Evolutionary conservation across 495 filamentous ascomycete species (phyloP).

Genomic region (Rusavskia elegans): DNA sequence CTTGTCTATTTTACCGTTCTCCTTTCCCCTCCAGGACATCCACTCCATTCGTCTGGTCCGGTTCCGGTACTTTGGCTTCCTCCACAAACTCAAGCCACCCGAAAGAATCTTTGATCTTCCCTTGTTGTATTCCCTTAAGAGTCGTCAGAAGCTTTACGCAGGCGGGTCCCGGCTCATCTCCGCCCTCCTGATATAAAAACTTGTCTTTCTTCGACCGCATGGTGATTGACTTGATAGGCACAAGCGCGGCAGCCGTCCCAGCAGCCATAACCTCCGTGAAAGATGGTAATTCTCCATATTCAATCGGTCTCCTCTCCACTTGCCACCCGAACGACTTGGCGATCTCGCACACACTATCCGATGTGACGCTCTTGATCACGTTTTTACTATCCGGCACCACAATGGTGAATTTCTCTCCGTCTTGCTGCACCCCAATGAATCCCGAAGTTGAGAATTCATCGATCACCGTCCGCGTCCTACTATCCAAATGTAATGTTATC

Average conservation of each 20-base stretch:
- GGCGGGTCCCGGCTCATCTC: slow-evolving; percentile 54
- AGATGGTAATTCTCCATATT: slow-evolving; percentile 56
- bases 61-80: slow-evolving; percentile 12
- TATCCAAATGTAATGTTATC: slow-evolving; percentile 80
- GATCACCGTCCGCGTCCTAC: slow-evolving; percentile 56
- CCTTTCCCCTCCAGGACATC: not conserved
- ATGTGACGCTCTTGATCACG: slow-evolving; percentile 73
- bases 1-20: not conserved
- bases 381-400: slow-evolving; percentile 67
- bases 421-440: slow-evolving; percentile 58
- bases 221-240: slow-evolving; percentile 80
- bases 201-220: slow-evolving; percentile 49
- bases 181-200: slow-evolving; percentile 45
- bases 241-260: slow-evolving; percentile 81
- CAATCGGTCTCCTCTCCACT: slow-evolving; percentile 50
- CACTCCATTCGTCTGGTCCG: not conserved
- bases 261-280: slow-evolving; percentile 85
- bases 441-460: slow-evolving; percentile 86
- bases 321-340: slow-evolving; percentile 48
- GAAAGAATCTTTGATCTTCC: slow-evolving; percentile 57
- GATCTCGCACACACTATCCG: slow-evolving; percentile 53
- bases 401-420: slow-evolving; percentile 44
- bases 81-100: slow-evolving; percentile 52
- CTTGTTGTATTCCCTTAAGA: slow-evolving; percentile 72
- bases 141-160: slow-evolving; percentile 54